Percentiles rank a stretch among this genome's conserved stretches.
Conservation (phyloP, 306 rosid species). For the Cicer arietinum region DNA sequence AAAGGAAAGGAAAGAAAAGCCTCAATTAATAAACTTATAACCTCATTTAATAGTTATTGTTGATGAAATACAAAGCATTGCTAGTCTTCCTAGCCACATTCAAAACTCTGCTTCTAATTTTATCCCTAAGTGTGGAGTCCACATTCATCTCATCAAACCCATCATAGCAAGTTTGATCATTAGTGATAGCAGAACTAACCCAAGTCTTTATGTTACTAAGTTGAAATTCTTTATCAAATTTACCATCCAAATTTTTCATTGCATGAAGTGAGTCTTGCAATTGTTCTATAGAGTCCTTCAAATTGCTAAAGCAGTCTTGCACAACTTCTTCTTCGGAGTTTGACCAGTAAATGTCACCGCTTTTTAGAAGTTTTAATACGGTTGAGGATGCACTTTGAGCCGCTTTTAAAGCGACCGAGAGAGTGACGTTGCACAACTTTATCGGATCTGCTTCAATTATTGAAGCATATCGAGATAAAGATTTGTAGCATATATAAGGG, state of each 20-base stretch:
- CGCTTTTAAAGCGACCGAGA: conserved; percentile 47
- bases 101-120: conserved; percentile 36
- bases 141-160: conserved; percentile 50
- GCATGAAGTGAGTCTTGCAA: conserved; percentile 44
- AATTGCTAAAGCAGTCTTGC: conserved; percentile 54
- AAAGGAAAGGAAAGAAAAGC: background rate
- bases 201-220: conserved; percentile 53
- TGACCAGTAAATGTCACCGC: background rate
- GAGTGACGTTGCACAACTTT: conserved; percentile 50
- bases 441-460: conserved; percentile 51
- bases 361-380: conserved; percentile 35
- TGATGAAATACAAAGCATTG: conserved; percentile 61
- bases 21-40: background rate
- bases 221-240: conserved; percentile 33
- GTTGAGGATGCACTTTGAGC: conserved; percentile 39
- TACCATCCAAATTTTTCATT: conserved; percentile 32
- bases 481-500: conserved; percentile 53
- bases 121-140: conserved; percentile 25
- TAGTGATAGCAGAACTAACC: conserved; percentile 56
- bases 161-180: conserved; percentile 56
- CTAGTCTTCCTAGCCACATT: conserved; percentile 51
- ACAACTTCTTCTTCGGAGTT: conserved; percentile 33
- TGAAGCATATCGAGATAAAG: conserved; percentile 52
- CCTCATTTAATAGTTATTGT: conserved; percentile 24
- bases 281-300: conserved; percentile 42